These are phyloP conservation scores for Nitzschia inconspicua DNA, from an alignment of 108 stramenopile genomes.

Conservation along the genomic window DNA sequence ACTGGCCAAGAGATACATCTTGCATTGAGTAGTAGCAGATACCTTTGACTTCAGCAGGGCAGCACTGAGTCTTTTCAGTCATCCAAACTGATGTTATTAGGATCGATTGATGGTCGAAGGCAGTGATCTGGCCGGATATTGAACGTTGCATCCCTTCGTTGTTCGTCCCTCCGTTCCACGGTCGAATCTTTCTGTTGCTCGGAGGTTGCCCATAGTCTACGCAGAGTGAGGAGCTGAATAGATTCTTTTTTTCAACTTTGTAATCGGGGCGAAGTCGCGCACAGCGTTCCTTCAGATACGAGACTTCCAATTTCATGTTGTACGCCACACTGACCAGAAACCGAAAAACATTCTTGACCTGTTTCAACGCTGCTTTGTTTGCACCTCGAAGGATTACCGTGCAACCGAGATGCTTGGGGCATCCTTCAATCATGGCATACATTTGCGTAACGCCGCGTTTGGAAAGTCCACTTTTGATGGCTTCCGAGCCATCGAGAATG, in stretches of 20 bases:
- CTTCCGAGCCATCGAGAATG: slow-evolving; percentile 77
- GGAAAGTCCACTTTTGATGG: slow-evolving; percentile 71
- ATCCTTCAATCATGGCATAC: slow-evolving; percentile 87
- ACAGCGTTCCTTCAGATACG: slow-evolving; percentile 85
- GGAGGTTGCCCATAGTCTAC: slow-evolving; percentile 77
- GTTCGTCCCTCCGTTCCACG: slow-evolving; percentile 79
- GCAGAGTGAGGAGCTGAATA: slow-evolving; percentile 65
- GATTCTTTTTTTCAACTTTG: slow-evolving; percentile 34
- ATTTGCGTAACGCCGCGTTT: slow-evolving; percentile 84
- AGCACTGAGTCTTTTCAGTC: slow-evolving; percentile 89
- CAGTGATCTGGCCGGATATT: slow-evolving; percentile 65
- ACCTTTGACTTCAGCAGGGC: slow-evolving; percentile 94
- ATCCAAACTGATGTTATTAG: slow-evolving; percentile 95
- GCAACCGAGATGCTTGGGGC: slow-evolving; percentile 87
- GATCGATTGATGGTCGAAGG: slow-evolving; percentile 89
- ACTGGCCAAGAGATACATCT: slow-evolving; percentile 92
- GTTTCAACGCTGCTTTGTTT: slow-evolving; percentile 68
- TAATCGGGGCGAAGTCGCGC: slow-evolving; percentile 59
- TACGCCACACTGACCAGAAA: slow-evolving; percentile 88
- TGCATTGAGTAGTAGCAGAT: slow-evolving; percentile 91
- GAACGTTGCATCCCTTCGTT: slow-evolving; percentile 59
- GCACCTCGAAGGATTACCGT: slow-evolving; percentile 91
- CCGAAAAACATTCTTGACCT: slow-evolving; percentile 83
- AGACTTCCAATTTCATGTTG: slow-evolving; percentile 91
- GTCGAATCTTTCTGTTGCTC: slow-evolving; percentile 62